These are phyloP conservation scores for Phaeosphaeria sp. DNA, from an alignment of 2,329 filamentous ascomycete species.

Conservation along the genomic window DNA sequence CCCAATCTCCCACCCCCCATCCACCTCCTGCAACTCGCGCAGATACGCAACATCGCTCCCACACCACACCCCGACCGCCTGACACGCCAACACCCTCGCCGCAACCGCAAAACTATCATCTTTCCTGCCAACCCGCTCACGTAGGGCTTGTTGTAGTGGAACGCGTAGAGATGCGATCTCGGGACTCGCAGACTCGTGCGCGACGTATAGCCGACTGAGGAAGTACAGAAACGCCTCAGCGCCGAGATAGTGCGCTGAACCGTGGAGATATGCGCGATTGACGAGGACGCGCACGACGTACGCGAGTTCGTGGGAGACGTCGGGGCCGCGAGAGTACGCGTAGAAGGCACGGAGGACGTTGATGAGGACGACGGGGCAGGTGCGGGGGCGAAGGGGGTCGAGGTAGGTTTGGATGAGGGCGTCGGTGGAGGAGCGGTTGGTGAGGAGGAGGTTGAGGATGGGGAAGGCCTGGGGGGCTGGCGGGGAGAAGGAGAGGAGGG, in stretches of 20 bases:
- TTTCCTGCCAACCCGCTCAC: slow-evolving; percentile 28
- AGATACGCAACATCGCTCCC: slow-evolving; percentile 21
- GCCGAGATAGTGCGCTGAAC: slow-evolving; percentile 41
- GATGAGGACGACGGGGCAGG: slow-evolving; percentile 37
- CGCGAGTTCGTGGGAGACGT: slow-evolving; percentile 28
- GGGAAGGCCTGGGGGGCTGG: slow-evolving; percentile 3
- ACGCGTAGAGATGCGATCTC: slow-evolving; percentile 26
- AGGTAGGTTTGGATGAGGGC: slow-evolving; percentile 49
- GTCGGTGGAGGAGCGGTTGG: slow-evolving; percentile 51
- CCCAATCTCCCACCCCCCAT: slow-evolving; percentile 45
- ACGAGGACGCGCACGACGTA: slow-evolving; percentile 24
- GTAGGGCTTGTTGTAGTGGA: slow-evolving; percentile 28
- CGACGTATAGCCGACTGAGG: slow-evolving; percentile 27
- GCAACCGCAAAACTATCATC: slow-evolving; percentile 35
- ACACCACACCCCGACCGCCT: slow-evolving; percentile 27
- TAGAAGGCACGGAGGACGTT: slow-evolving; percentile 46
- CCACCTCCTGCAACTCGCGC: slow-evolving; percentile 36
- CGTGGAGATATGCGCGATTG: slow-evolving; percentile 37
- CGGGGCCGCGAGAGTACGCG: slow-evolving; percentile 32
- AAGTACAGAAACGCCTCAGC: slow-evolving; percentile 46
- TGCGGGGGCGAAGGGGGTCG: slow-evolving; percentile 29
- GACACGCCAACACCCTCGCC: slow-evolving; percentile 37
- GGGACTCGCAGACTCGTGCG: slow-evolving; percentile 16
- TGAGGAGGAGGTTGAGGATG: slow-evolving; percentile 15
- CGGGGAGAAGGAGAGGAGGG: slow-evolving; percentile 32